phyloP scores from a whole-genome alignment of 176 grass and related monocot species.

The Carex scoparia region DNA sequence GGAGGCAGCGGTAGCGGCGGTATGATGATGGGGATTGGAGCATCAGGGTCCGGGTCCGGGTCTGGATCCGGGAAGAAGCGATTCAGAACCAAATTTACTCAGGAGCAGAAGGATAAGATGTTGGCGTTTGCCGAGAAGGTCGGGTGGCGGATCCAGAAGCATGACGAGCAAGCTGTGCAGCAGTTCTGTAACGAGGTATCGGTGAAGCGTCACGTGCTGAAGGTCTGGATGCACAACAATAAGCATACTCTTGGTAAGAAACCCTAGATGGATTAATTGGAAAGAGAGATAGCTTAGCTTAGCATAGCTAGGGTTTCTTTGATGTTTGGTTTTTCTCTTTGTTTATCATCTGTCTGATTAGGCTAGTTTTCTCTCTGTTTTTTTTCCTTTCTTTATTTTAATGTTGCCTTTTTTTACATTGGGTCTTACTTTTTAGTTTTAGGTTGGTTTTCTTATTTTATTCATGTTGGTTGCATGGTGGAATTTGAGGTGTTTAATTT shows the following conservation, averaged over 20 bases:
- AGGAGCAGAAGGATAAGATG: conserved; percentile 97
- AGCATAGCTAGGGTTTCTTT: conserved; percentile 9
- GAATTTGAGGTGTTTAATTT: conserved; percentile 3
- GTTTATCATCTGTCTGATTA: conserved; percentile 16
- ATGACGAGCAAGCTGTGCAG: conserved; percentile 87
- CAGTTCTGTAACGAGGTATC: conserved; percentile 81
- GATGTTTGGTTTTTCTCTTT: not conserved
- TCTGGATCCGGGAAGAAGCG: conserved; percentile 66
- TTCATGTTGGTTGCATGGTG: conserved; percentile 20
- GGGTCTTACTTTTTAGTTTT: conserved; percentile 17
- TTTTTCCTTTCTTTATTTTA: not conserved
- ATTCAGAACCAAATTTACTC: conserved; percentile 82
- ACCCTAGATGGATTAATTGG: conserved; percentile 25
- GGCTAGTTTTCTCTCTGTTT: conserved; percentile 7
- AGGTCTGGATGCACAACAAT: conserved; percentile 99
- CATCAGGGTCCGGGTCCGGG: conserved; percentile 34
- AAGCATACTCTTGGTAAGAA: conserved; percentile 86
- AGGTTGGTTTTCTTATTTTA: conserved; percentile 19
- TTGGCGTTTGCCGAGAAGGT: conserved; percentile 73
- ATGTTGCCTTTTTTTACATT: not conserved
- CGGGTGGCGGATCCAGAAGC: conserved; percentile 95
- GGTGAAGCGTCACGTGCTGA: conserved; percentile 79
- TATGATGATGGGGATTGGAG: conserved; percentile 39
- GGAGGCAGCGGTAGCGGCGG: conserved; percentile 31
- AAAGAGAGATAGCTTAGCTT: conserved; percentile 5